A percentile compares a stretch with the other conserved stretches of the same genome.
These are phyloP conservation scores for Venturia nashicola DNA, from an alignment of 2,329 filamentous ascomycete species.

Conservation along the genomic window DNA sequence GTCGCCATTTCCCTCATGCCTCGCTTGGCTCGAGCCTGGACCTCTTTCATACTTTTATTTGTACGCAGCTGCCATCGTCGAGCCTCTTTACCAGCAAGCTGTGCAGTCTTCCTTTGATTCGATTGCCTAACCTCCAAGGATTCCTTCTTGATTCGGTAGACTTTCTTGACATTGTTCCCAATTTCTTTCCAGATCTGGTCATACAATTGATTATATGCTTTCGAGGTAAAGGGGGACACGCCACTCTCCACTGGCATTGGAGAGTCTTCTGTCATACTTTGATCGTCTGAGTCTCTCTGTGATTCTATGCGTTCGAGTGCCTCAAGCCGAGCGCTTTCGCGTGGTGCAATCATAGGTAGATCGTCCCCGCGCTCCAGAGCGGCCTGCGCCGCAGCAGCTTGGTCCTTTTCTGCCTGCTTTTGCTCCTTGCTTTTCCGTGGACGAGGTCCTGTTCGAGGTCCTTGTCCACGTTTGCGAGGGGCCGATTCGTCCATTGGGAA, in stretches of 20 bases:
- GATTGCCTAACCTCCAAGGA: constrained; percentile 79
- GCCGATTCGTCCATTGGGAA: constrained; percentile 51
- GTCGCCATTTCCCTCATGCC: constrained; percentile 99
- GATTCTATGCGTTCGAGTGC: constrained; percentile 40
- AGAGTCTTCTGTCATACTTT: constrained; percentile 19
- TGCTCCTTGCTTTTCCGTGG: constrained; percentile 80
- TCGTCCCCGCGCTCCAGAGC: constrained; percentile 70
- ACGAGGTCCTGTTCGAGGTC: constrained; percentile 42
- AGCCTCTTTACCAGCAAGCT: constrained; percentile 92
- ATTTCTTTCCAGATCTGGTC: constrained; percentile 96
- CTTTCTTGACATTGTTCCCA: constrained; percentile 87
- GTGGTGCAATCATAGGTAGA: constrained; percentile 47
- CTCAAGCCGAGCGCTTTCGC: constrained; percentile 39
- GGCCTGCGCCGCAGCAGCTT: constrained; percentile 77
- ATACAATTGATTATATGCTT: constrained; percentile 93
- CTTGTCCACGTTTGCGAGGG: constrained; percentile 35
- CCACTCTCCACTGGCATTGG: constrained; percentile 15
- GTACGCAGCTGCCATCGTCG: constrained; percentile 94
- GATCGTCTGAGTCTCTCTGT: constrained; percentile 33
- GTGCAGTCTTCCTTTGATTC: constrained; percentile 96
- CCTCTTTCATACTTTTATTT: constrained; percentile 97
- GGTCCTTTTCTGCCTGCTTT: constrained; percentile 57
- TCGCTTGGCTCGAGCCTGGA: constrained; percentile 90
- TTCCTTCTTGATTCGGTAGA: constrained; percentile 74
- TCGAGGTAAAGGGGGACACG: constrained; percentile 56